These are phyloP conservation scores for Papiliotrema laurentii DNA, from an alignment of 1,284 basidiomycete species.

Conservation along the genomic window DNA sequence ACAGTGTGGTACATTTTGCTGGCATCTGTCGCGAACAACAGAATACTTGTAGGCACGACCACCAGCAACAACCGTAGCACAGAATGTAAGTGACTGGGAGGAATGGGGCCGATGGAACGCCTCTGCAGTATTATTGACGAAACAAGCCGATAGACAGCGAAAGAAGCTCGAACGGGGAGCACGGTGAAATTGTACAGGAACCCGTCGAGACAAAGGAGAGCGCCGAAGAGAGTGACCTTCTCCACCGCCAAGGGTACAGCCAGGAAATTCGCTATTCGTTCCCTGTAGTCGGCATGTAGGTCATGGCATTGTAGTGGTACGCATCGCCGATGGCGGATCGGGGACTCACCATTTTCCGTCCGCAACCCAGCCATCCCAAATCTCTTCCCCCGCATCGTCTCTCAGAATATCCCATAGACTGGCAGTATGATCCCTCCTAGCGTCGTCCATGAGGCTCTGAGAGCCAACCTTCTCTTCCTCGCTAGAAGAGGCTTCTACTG, in stretches of 20 bases:
- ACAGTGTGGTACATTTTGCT: conserved; percentile 99
- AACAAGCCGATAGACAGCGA: conserved; percentile 63
- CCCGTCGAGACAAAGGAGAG: conserved; percentile 90
- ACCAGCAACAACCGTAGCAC: conserved; percentile 77
- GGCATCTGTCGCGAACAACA: conserved; percentile 82
- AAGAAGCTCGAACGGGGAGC: conserved; percentile 77
- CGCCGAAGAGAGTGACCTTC: conserved; percentile 92
- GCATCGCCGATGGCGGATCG: not conserved
- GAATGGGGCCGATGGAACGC: conserved; percentile 19
- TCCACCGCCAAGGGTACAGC: conserved; percentile 90
- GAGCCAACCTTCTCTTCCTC: not conserved
- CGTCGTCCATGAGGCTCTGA: not conserved
- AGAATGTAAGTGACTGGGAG: conserved; percentile 37
- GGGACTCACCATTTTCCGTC: conserved; percentile 45
- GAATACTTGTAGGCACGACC: conserved; percentile 65
- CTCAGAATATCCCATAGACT: conserved; percentile 40
- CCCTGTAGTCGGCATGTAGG: conserved; percentile 52
- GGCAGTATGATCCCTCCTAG: not conserved
- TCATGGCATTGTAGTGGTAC: not conserved
- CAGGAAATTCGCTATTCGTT: conserved; percentile 95
- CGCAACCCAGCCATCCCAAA: conserved; percentile 44
- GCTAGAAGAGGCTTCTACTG: not conserved
- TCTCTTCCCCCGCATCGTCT: conserved; percentile 44
- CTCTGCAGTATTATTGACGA: not conserved
- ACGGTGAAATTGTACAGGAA: conserved; percentile 99